Base-by-base conservation (phyloP, 2,329 filamentous ascomycete species). In the Dothidotthia symphoricarpi region DNA sequence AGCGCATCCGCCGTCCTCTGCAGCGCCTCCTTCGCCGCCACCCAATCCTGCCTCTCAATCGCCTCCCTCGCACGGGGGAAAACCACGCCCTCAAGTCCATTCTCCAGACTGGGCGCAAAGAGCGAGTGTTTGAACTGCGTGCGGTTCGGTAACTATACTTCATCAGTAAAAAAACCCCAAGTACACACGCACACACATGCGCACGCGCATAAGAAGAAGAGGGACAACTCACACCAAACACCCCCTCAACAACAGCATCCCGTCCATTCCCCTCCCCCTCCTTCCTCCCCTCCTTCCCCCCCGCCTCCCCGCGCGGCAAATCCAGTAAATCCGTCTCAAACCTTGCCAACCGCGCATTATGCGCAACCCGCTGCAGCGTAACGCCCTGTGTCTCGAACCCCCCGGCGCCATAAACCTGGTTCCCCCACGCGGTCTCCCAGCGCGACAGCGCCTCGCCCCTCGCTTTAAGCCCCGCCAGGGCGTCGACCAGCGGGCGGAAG, bases 71-170 rank as follows among this genome's bases (percentile, higher is more conserved):
- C 85, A n/a, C 83, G 84, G 0, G 91, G 91, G 69, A 94, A 94
- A 45, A 80, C 80, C 0, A 78, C 78, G 22, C 49, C 46, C 24
- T 85, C 78, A 50, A 83, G 78, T 25, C 77, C 80, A 24, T 82
- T 83, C 84, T 88, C 90, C 3, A 80, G 72, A 57, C 88, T 80
- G 0, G 93, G 93, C 2, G 86, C 91, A 62, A 90, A 95, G 39
- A 98, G 71, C 59, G 94, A 78, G 67, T 96, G 93, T 67, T 94
- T 95, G 75, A 89, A 98, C 69, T 97, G 93, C 4, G 86, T 86
- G 49, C 91, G 83, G 54, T 88, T 88, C 26, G 87, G 86, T 4
- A 95, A 78, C 63, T 67, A 34, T 39, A 3, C 10, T 32, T 6
- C 27, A 34, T 56, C 33, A 48, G 47, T 30, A 41, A 22, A 27